Base-by-base conservation (phyloP, 2,329 filamentous ascomycete species). In the Penicillium sp. region DNA sequence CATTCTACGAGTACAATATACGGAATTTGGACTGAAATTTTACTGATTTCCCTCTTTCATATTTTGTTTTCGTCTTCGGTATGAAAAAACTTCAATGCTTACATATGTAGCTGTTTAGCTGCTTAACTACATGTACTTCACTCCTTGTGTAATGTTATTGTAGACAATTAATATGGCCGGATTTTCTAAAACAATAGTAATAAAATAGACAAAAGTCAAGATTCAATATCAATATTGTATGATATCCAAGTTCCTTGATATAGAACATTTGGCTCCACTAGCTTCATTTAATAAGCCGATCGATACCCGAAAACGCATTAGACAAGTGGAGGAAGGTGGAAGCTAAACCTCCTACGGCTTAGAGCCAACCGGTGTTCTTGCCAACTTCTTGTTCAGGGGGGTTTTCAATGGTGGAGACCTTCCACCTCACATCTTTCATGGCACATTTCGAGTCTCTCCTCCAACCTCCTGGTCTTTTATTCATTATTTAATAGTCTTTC, bases 401-500 rank as follows among this genome's bases (percentile, higher is more conserved):
- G 32, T 46, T 38, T 55, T n/a, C 24, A 29, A 35, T 10, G 16
- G 50, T 52, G 50, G 50, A 38, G 31, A 18, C 14, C 46, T 37
- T 37, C 34, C 48, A 35, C 53, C 47, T 52, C 47, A 51, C 52
- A 38, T 55, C 47, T 55, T 34, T 32, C 47, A 49, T 29, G 29
- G 13, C 44, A 47, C 31, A 31, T 29, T 39, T 39, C 7, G 9
- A 31, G 11, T 37, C 31, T 52, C 31, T 37, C 18, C n/a, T 37
- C 18, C n/a, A 46, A 38, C 40, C 46, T 43, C 37, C 16, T 35
- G 6, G 1, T 10, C 24, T 43, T 37, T 22, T 24, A 14, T 20
- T 37, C 26, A 11, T 43, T 26, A 11, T 11, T 26, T 43, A n/a
- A n/a, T n/a, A n/a, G n/a, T 14, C 14, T 16, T 5, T 32, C 37